Percentiles rank a stretch among this genome's conserved stretches.
Evolutionary conservation across 179 eudicot species (phyloP).

Genomic region (Corrigiola litoralis): DNA sequence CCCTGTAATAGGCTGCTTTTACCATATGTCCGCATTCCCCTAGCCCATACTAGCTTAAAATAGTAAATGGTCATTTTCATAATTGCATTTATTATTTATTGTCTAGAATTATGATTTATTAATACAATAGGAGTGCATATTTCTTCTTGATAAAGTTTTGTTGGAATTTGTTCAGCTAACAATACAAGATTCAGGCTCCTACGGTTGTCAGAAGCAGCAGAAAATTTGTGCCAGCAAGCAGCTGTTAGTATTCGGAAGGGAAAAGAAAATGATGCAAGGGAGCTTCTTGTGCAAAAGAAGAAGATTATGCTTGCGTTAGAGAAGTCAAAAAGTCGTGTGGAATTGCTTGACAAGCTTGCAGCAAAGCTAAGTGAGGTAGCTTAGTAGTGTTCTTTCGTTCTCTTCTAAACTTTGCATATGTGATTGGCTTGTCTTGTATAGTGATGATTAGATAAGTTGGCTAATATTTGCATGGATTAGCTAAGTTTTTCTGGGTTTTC

Average conservation of each 20-base stretch:
- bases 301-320: slow-evolving; percentile 73
- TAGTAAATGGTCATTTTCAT: too few species aligned
- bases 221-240: slow-evolving; percentile 65
- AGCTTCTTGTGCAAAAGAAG: slow-evolving; percentile 74
- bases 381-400: background rate
- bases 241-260: slow-evolving; percentile 56
- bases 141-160: background rate
- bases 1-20: too few species aligned
- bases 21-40: too few species aligned
- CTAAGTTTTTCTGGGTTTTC: background rate
- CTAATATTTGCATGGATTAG: background rate
- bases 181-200: slow-evolving; percentile 73
- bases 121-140: background rate
- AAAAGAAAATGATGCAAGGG: slow-evolving; percentile 71
- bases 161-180: slow-evolving; percentile 45
- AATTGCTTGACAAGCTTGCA: slow-evolving; percentile 71
- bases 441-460: background rate
- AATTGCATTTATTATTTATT: too few species aligned
- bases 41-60: too few species aligned
- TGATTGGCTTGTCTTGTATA: background rate
- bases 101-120: too few species aligned
- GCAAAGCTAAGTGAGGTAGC: slow-evolving; percentile 66
- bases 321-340: slow-evolving; percentile 66
- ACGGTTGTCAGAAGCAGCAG: slow-evolving; percentile 85
- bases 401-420: background rate